Conservation (phyloP, 208 protist genomes). For the Leishmania tropica region DNA sequence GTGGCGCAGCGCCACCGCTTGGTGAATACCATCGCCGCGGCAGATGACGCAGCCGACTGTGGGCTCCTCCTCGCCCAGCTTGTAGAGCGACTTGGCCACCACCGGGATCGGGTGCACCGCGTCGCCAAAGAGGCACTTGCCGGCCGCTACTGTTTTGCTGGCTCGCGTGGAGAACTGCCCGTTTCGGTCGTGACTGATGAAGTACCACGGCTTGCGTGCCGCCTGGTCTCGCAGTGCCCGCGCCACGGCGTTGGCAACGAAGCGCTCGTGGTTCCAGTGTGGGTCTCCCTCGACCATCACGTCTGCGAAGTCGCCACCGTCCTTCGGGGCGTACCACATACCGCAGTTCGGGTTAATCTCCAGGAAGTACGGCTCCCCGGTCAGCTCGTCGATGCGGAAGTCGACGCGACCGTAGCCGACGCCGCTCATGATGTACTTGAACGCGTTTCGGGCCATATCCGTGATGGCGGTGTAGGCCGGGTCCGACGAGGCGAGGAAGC, state of each 20-base stretch:
- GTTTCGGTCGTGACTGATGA: conserved; percentile 83
- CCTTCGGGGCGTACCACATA: conserved; percentile 87
- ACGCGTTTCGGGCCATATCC: conserved; percentile 82
- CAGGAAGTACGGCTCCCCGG: conserved; percentile 76
- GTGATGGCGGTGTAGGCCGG: conserved; percentile 74
- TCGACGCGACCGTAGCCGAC: conserved; percentile 88
- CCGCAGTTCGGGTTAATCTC: conserved; percentile 93
- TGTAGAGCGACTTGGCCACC: conserved; percentile 75
- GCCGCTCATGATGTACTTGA: conserved; percentile 84
- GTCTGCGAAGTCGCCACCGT: conserved; percentile 87
- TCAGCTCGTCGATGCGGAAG: conserved; percentile 85
- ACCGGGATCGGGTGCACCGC: conserved; percentile 71
- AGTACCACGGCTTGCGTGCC: conserved; percentile 81
- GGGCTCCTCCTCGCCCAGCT: conserved; percentile 74
- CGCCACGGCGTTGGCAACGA: conserved; percentile 62
- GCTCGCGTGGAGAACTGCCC: conserved; percentile 79
- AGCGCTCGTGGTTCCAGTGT: conserved; percentile 83
- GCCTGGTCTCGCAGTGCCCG: conserved; percentile 68
- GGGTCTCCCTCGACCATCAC: conserved; percentile 81
- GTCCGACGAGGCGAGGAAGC: conserved; percentile 65
- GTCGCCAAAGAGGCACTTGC: conserved; percentile 78
- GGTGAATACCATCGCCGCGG: conserved; percentile 69
- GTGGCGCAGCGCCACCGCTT: conserved; percentile 83
- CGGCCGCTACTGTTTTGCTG: conserved; percentile 67
- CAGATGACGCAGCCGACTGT: conserved; percentile 77